phyloP scores from a whole-genome alignment of 2,329 filamentous ascomycete species.

The Colletotrichum liriopes region DNA sequence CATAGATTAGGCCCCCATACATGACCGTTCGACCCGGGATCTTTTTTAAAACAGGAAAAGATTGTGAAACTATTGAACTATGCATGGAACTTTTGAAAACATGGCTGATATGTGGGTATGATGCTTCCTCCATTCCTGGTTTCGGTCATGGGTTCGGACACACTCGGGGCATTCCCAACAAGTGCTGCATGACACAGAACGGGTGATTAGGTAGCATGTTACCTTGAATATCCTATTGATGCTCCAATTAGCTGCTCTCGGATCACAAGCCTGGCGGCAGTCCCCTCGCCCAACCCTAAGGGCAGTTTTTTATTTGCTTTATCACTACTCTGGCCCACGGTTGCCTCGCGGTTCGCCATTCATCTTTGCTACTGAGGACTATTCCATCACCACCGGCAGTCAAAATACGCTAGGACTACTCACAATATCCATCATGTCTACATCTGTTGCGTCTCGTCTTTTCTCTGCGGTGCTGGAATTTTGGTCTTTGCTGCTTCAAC shows the following conservation, averaged over 20 bases:
- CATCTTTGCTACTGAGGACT: too few species aligned
- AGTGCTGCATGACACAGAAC: too few species aligned
- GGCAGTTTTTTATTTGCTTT: too few species aligned
- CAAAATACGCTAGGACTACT: accelerated
- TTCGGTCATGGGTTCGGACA: background rate
- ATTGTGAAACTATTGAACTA: background rate
- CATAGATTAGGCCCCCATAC: background rate
- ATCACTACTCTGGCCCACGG: too few species aligned
- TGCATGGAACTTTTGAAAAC: background rate
- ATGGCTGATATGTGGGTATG: background rate
- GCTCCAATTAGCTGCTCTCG: too few species aligned
- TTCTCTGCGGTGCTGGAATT: background rate
- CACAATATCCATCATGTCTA: background rate
- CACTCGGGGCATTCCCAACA: background rate
- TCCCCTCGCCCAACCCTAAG: too few species aligned
- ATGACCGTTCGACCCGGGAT: background rate
- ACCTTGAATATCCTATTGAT: too few species aligned
- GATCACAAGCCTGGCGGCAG: too few species aligned
- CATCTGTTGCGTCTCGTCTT: background rate
- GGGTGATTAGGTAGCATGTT: too few species aligned
- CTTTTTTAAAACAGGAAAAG: background rate
- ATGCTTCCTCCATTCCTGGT: background rate
- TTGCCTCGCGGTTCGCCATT: too few species aligned
- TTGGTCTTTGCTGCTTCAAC: background rate
- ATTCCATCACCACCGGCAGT: background rate